Evolutionary conservation across 2,329 filamentous ascomycete species (phyloP).

Genomic region (Uncinocarpus reesii): DNA sequence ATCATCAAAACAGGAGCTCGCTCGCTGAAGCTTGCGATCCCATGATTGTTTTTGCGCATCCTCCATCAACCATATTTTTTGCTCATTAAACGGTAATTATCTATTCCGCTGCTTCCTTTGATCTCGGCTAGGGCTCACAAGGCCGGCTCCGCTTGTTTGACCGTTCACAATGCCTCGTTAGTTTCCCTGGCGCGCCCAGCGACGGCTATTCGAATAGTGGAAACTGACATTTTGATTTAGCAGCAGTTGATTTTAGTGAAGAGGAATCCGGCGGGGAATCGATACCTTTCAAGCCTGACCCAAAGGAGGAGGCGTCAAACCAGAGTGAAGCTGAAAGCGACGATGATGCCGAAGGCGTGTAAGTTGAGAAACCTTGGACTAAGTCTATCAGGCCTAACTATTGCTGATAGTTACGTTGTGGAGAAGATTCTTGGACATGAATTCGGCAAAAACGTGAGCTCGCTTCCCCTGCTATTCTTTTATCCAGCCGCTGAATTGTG

Average conservation of each 20-base stretch:
- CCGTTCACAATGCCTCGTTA: slow-evolving; percentile 33
- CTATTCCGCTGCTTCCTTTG: background rate
- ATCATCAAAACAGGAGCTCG: slow-evolving; percentile 1
- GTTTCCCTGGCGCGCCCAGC: slow-evolving; percentile 18
- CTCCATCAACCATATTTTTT: slow-evolving; percentile 9
- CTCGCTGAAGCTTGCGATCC: background rate
- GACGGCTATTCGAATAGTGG: background rate
- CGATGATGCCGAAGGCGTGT: slow-evolving; percentile 31
- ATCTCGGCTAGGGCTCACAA: background rate
- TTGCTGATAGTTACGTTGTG: slow-evolving; percentile 30
- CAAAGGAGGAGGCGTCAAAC: slow-evolving; percentile 17
- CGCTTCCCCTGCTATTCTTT: slow-evolving; percentile 1
- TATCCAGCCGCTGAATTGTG: slow-evolving; percentile 11
- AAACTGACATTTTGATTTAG: slow-evolving; percentile 2
- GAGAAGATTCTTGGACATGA: slow-evolving; percentile 33
- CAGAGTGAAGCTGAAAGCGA: slow-evolving; percentile 21
- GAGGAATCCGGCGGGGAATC: slow-evolving; percentile 30
- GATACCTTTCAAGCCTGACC: slow-evolving; percentile 27
- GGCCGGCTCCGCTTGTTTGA: slow-evolving; percentile 14
- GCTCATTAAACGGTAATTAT: background rate
- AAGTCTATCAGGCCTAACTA: background rate
- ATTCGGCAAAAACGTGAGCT: slow-evolving; percentile 28
- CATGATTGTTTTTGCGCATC: background rate
- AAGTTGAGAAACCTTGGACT: slow-evolving; percentile 17
- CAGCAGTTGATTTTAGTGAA: slow-evolving; percentile 14